phyloP scores from a whole-genome alignment of 345 rosid genomes.

The Conringia planisiliqua region DNA sequence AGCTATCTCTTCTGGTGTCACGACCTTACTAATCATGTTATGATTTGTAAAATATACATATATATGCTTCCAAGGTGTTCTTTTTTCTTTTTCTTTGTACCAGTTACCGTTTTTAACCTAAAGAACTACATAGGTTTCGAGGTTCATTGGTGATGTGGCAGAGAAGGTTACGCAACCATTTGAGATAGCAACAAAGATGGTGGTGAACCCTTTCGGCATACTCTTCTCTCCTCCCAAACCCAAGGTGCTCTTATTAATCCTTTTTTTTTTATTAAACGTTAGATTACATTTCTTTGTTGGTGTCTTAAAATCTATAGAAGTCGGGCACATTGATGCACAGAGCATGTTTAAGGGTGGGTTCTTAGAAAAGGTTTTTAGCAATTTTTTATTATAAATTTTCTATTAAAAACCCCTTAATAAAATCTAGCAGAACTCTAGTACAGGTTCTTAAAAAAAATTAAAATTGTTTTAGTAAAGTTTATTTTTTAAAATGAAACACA shows the following conservation, averaged over 20 bases:
- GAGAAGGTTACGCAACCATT: neutral
- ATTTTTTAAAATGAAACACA: no score
- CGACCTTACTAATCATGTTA: neutral
- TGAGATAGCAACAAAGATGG: neutral
- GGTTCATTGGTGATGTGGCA: neutral
- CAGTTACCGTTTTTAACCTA: neutral
- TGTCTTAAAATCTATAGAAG: no score
- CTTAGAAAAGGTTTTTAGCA: no score
- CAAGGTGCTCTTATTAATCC: neutral
- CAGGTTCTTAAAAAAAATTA: no score
- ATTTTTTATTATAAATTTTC: no score
- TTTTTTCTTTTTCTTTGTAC: neutral
- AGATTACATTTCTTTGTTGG: no score
- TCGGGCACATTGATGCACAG: no score
- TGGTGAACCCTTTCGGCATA: neutral
- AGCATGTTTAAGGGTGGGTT: no score
- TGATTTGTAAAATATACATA: neutral
- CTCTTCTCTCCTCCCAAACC: neutral
- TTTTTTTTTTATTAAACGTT: neutral
- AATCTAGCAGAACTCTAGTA: no score
- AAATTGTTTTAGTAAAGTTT: no score
- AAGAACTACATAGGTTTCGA: neutral
- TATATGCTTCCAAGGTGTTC: neutral
- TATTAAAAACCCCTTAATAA: no score
- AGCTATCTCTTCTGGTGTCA: neutral